phyloP scores from a whole-genome alignment of 2,329 filamentous ascomycete genomes.

The Trichoderma hamatum region DNA sequence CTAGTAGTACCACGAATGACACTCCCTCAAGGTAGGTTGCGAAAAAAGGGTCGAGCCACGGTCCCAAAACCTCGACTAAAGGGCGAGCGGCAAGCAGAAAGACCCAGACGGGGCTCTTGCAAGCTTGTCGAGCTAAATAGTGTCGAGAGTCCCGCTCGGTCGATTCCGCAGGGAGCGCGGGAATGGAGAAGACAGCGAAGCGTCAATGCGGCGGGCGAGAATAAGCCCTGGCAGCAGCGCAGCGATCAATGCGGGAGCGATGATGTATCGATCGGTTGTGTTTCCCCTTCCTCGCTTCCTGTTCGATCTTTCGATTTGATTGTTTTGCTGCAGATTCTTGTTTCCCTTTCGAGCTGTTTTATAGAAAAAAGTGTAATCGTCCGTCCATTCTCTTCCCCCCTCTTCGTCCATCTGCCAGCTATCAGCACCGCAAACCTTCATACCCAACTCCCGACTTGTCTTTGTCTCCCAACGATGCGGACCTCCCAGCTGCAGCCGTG shows the following conservation, averaged over 20 bases:
- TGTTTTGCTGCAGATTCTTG: neutral
- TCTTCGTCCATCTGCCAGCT: neutral
- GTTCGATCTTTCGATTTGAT: neutral
- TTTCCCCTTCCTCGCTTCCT: neutral
- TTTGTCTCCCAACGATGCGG: conserved; percentile 20
- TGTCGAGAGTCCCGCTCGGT: conserved; percentile 19
- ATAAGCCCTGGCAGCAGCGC: conserved; percentile 12
- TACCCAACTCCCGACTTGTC: conserved; percentile 10
- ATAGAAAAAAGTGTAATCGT: neutral
- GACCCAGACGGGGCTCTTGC: conserved; percentile 2
- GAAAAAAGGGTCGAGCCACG: conserved; percentile 8
- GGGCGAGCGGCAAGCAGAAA: neutral
- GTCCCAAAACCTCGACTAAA: neutral
- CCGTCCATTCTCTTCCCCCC: neutral
- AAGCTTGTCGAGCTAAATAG: conserved; percentile 9
- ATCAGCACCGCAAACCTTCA: neutral
- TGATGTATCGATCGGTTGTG: conserved; percentile 4
- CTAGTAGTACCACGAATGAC: neutral
- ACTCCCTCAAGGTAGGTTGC: neutral
- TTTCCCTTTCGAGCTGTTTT: neutral
- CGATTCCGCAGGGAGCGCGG: conserved; percentile 13
- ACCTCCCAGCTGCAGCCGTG: conserved; percentile 15
- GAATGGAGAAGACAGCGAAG: neutral
- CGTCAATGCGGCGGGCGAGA: conserved; percentile 3
- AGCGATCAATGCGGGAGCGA: conserved; percentile 19